Evolutionary conservation across 2,329 filamentous ascomycete genomes (phyloP).

Genomic region (Fusarium denticulatum): DNA sequence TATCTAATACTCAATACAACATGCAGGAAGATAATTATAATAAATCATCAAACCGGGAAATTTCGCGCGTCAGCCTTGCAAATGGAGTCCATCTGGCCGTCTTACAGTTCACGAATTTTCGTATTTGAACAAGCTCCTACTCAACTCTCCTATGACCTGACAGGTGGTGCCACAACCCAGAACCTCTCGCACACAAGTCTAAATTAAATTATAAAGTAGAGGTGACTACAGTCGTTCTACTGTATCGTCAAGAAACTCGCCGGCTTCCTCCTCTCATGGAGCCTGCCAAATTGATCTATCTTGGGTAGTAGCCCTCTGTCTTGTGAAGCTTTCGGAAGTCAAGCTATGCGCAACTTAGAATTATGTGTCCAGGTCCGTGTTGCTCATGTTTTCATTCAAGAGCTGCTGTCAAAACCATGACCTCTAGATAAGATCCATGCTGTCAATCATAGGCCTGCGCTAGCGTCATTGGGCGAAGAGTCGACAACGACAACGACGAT

Average conservation of each 20-base stretch:
- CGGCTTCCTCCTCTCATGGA: no score
- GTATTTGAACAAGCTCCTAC: no score
- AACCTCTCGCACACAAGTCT: background rate
- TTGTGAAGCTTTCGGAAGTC: no score
- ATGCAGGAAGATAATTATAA: rapidly evolving
- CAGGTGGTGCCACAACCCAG: no score
- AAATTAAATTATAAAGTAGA: rapidly evolving
- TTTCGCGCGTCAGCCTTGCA: background rate
- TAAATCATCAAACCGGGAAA: rapidly evolving
- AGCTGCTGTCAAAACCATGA: rapidly evolving
- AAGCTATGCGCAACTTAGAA: no score
- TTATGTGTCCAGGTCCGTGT: no score
- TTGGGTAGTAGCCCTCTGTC: background rate
- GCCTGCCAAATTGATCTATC: rapidly evolving
- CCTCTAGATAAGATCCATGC: background rate
- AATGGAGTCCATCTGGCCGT: rapidly evolving
- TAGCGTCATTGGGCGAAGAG: rapidly evolving
- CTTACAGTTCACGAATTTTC: rapidly evolving
- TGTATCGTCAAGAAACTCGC: rapidly evolving
- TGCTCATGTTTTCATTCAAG: rapidly evolving
- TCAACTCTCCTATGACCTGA: rapidly evolving
- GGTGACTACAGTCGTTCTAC: rapidly evolving
- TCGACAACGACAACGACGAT: rapidly evolving
- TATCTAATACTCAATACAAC: rapidly evolving
- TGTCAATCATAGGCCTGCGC: no score